Conservation (phyloP, 495 filamentous ascomycete genomes). For the Talaromyces thailandensis region DNA sequence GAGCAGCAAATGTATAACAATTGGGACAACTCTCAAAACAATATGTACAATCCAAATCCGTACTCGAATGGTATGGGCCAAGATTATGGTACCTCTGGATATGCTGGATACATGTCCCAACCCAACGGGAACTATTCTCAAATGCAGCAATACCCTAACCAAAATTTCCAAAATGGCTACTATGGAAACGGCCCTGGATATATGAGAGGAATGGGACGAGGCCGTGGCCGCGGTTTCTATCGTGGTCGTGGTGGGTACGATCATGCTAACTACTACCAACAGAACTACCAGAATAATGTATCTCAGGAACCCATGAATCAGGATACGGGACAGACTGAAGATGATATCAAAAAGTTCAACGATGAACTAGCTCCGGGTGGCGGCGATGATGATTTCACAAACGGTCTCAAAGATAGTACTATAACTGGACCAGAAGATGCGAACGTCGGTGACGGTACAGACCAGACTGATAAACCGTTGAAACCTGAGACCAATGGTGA, state of each 20-base stretch:
- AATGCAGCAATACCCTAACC: constrained; percentile 40
- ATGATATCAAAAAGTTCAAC: constrained; percentile 18
- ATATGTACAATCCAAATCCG: constrained; percentile 58
- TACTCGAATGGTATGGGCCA: constrained; percentile 73
- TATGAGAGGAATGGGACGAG: constrained; percentile 51
- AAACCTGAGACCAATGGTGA: constrained; percentile 6
- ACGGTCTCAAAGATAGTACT: constrained; percentile 11
- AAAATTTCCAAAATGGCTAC: constrained; percentile 55
- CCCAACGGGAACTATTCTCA: constrained; percentile 44
- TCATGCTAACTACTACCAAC: constrained; percentile 20
- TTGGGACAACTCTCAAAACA: constrained; percentile 53
- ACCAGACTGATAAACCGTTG: not conserved
- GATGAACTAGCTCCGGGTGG: constrained; percentile 23
- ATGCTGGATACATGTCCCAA: constrained; percentile 57
- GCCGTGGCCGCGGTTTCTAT: constrained; percentile 54
- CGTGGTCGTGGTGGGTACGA: constrained; percentile 46
- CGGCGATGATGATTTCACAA: constrained; percentile 14
- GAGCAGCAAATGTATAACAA: constrained; percentile 55
- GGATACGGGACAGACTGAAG: constrained; percentile 3
- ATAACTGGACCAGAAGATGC: constrained; percentile 3
- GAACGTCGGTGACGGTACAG: not conserved
- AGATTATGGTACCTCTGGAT: constrained; percentile 80
- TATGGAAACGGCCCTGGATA: constrained; percentile 38
- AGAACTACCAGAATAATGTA: constrained; percentile 16
- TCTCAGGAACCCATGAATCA: constrained; percentile 10